Evolutionary conservation across 1,139 yeast genomes (phyloP), one percentile per base, ranked within the genome.

Genomic region (Wickerhamiella pararugosa): DNA sequence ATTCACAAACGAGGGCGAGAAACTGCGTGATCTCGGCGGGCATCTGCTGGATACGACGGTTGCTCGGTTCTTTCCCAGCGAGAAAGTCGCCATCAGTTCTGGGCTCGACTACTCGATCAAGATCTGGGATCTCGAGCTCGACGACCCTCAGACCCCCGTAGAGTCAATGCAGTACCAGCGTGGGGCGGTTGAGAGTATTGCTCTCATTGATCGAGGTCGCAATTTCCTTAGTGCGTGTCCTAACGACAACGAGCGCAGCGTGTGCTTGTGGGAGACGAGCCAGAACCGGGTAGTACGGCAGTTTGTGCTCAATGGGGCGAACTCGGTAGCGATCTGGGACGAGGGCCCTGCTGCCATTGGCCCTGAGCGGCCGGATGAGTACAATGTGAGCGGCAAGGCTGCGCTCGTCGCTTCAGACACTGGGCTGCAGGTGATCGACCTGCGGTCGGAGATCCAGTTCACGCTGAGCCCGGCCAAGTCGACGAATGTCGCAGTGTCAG

Each of bases 241-340:
- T 1, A 28, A 26, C 5, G 80, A 76, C 52, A 80, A 81, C 0
- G 21, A 15, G 21, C 21, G 21, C 21, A 55, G 70, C 0, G 63
- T 76, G 1, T 63, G 61, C 37, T 52, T 81, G 34, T 80, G 84
- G 86, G 90, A 81, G 51, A 71, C 81, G 53, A 78, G 81, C 0
- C 55, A 70, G 1, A 82, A 76, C 0, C 44, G 55, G 15, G 54
- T 59, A 2, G 54, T 78, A 6, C 59, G 67, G 47, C 57, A 60
- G 3, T 65, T 75, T 41, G 43, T 45, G 2, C 57, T 43, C 25
- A 45, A 33, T 5, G 36, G 34, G 32, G 43, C 48, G 8, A 53
- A 46, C 3, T 34, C 36, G 6, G 47, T 47, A 21, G 11, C 49
- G 21, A 15, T 15, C 21, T 15, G 21, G 21, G 21, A 15, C 21